Evolutionary conservation across 2,329 filamentous ascomycete genomes (phyloP), one percentile per base, ranked within the genome.

Genomic region (Grosmannia serpens): DNA sequence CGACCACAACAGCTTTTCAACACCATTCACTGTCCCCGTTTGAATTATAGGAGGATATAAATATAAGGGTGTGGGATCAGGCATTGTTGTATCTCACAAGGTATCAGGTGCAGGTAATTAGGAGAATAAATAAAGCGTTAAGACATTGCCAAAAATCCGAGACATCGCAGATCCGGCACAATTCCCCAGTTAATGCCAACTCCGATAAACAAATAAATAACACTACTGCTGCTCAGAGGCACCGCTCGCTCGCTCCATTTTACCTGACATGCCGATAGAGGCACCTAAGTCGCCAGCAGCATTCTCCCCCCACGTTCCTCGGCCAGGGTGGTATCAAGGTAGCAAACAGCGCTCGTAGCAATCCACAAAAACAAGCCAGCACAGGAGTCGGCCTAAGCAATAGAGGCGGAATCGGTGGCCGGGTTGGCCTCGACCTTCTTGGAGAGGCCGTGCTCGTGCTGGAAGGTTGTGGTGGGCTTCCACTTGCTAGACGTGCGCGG

Each of bases 401-500:
- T 29, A 24, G 15, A 29, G 15, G 47, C 47, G 6, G 47, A 24
- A 29, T 50, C 47, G 8, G 11, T 27, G 13, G 26, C 5, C 11
- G 26, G 47, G 13, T 6, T 5, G 10, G 22, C 38, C 4, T 17
- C 33, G 33, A 15, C 56, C 15, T 38, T 31, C 51, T 41, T 54
- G 2, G 47, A 26, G 26, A 17, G 1, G 38, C 13, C 44, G 26
- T 53, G 47, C 50, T 58, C 27, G 54, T 71, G 69, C 56, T 86
- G 85, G 64, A 87, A 91, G 65, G 87, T 91, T 66, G 76, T 76
- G 67, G 80, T 80, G 50, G 88, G 87, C 72, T 79, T 82, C 88
- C 89, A 94, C 75, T 84, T 85, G 74, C 82, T 76, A 3, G 87
- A 91, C 22, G 81, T 89, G 64, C 87, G 84, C 44, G 89, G 87